Conservation (phyloP, 495 filamentous ascomycete species). For the Podospora sp. region DNA sequence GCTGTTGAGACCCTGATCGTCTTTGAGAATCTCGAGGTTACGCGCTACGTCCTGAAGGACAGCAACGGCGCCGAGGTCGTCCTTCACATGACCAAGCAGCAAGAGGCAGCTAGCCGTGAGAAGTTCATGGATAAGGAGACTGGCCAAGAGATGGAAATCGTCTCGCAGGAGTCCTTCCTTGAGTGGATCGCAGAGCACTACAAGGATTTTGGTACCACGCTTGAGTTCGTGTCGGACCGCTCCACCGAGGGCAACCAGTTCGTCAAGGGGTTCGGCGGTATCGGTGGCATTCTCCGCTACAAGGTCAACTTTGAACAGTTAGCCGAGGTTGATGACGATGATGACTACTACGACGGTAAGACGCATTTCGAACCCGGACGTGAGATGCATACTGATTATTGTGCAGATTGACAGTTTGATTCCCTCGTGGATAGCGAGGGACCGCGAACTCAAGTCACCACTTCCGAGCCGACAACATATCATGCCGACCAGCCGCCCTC, state of each 20-base stretch:
- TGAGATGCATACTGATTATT: background rate
- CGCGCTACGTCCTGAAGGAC: constrained; percentile 84
- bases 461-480: constrained; percentile 53
- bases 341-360: constrained; percentile 95
- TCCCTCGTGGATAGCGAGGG: constrained; percentile 90
- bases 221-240: constrained; percentile 96
- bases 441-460: constrained; percentile 68
- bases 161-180: constrained; percentile 84
- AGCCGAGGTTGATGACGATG: constrained; percentile 91
- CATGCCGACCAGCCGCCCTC: constrained; percentile 36
- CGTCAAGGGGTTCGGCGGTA: constrained; percentile 98
- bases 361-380: background rate
- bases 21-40: constrained; percentile 96
- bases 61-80: constrained; percentile 69
- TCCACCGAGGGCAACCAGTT: constrained; percentile 99
- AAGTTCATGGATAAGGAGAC: constrained; percentile 93
- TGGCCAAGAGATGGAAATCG: constrained; percentile 93
- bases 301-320: constrained; percentile 99
- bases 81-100: constrained; percentile 84
- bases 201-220: constrained; percentile 93
- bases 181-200: constrained; percentile 99
- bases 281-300: constrained; percentile 95
- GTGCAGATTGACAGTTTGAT: constrained; percentile 83
- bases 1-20: constrained; percentile 94
- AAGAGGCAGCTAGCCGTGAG: constrained; percentile 73